Base-by-base conservation (phyloP, 768 basidiomycete species). In the Lactifluus volemus region DNA sequence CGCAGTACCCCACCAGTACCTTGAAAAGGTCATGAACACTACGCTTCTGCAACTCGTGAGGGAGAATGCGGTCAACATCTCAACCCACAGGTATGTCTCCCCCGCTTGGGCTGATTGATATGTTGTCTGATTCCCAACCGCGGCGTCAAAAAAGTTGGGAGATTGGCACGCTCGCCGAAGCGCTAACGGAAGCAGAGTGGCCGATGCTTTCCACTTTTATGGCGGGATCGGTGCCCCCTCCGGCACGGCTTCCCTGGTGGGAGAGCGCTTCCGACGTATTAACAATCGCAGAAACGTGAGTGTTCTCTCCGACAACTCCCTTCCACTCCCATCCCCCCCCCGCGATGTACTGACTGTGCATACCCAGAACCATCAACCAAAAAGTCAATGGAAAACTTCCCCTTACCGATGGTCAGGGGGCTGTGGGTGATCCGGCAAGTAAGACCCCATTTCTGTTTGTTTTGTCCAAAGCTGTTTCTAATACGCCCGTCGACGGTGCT, bases 361-460 rank as follows among this genome's bases (percentile, higher is more conserved):
- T n/a, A 6, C 57, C 15, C 58, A 81, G 79, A 29, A 71, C 73
- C 36, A 75, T 82, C 17, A 60, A 67, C 7, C 64, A 63, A 44
- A 79, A 76, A 56, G 71, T 73, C 10, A 66, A 73, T 12, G 61
- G 72, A 42, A 72, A 75, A 15, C 65, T 76, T 32, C 67, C 81
- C 9, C 70, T 86, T 29, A 71, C 81, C 15, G 69, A 74, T 21
- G 73, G 76, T 21, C 73, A 81, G 55, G 79, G 79, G 34, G 79
- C 81, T 34, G 82, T 79, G 5, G 84, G 78, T 0, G 85, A 87
- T 66, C 85, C 84, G 15, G 81, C 84, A 3, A 84, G 79, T 79
- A 60, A 45, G 30, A 25, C 1, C 36, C 30, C 17, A 1, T 30
- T 44, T 47, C 7, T 5, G 2, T 45, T 38, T 52, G 17, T 53